phyloP scores from a whole-genome alignment of 148 eudicot species.

The Vaccinium macrocarpon region DNA sequence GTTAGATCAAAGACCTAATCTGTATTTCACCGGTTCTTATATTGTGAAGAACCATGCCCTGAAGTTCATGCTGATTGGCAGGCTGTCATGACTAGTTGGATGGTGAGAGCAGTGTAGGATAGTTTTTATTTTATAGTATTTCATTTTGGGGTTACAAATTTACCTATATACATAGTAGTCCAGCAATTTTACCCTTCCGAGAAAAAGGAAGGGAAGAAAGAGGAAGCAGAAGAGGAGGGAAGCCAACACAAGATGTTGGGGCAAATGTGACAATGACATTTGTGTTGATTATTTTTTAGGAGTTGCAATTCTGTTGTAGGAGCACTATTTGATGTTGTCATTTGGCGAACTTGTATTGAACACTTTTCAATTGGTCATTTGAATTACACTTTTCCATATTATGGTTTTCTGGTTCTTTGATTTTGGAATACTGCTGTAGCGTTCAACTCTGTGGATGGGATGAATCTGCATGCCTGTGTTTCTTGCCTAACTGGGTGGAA shows the following conservation, averaged over 20 bases:
- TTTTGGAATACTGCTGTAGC: not conserved
- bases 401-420: not conserved
- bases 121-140: not conserved
- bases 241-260: not conserved
- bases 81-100: not conserved
- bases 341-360: not conserved
- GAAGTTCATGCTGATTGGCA: not conserved
- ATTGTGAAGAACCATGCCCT: not conserved
- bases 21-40: not conserved
- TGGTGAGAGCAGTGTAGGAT: not conserved
- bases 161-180: not conserved
- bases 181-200: not conserved
- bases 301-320: not conserved
- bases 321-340: not conserved
- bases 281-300: not conserved
- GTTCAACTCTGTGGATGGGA: not conserved
- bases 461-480: not conserved
- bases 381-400: not conserved
- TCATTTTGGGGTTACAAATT: not conserved
- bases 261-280: not conserved
- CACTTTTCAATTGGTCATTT: not conserved
- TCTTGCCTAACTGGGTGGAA: not conserved
- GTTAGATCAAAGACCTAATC: not conserved
- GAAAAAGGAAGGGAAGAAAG: too few relatives aligned
- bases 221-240: not conserved